A percentile compares a stretch with the other conserved stretches of the same genome.
Conservation (phyloP, 2,329 filamentous ascomycete genomes). For the Sclerotinia nivalis region DNA sequence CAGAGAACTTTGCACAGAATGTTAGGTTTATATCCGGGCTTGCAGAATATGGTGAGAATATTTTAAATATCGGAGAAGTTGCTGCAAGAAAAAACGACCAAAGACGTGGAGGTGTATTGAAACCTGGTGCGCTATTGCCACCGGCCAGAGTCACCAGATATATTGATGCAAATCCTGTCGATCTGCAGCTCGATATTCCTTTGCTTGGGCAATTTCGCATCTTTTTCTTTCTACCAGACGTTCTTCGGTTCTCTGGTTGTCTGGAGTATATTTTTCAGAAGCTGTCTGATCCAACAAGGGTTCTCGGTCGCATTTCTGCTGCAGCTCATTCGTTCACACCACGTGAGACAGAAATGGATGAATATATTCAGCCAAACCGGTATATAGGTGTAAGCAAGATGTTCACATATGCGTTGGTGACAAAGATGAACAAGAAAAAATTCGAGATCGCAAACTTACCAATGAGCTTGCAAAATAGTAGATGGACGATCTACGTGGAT, state of each 20-base stretch:
- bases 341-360: constrained; percentile 61
- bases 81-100: constrained; percentile 4
- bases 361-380: constrained; percentile 65
- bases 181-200: constrained; percentile 76
- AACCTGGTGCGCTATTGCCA: constrained; percentile 48
- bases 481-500: constrained; percentile 74
- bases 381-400: constrained; percentile 68
- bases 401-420: constrained; percentile 70
- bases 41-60: constrained; percentile 63
- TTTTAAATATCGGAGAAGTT: constrained; percentile 56
- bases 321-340: constrained; percentile 63
- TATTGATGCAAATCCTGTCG: constrained; percentile 75
- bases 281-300: constrained; percentile 52
- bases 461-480: constrained; percentile 59
- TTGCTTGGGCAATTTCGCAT: constrained; percentile 76
- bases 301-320: constrained; percentile 60
- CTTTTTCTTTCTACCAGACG: constrained; percentile 68
- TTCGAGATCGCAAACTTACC: constrained; percentile 69
- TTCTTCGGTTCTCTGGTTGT: constrained; percentile 57
- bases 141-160: constrained; percentile 73
- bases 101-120: constrained; percentile 49
- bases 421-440: constrained; percentile 60
- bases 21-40: constrained; percentile 73
- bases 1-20: constrained; percentile 69
- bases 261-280: constrained; percentile 59